Conservation (phyloP, 1,284 basidiomycete species). For the Rhodotorula sp. region DNA sequence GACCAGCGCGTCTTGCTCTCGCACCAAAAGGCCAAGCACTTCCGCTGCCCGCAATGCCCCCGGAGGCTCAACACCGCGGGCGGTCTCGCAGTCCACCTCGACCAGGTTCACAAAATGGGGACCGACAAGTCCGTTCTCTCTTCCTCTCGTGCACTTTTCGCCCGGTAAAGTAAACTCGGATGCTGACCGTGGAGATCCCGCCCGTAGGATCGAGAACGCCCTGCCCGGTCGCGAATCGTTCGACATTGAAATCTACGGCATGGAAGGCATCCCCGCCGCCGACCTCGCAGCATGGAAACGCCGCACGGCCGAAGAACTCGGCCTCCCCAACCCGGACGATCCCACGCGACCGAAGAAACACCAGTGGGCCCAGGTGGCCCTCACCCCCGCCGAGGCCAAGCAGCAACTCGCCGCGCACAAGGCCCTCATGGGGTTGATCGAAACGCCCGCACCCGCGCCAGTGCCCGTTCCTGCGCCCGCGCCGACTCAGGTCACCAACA, state of each 20-base stretch:
- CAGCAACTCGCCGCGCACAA: slow-evolving; percentile 86
- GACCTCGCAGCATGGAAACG: slow-evolving; percentile 94
- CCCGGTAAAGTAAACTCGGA: too few relatives aligned
- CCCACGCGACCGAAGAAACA: slow-evolving; percentile 68
- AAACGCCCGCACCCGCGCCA: not conserved
- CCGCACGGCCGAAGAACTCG: slow-evolving; percentile 86
- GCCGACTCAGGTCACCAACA: slow-evolving; percentile 29
- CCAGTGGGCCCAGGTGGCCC: slow-evolving; percentile 63
- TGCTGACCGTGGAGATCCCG: not conserved
- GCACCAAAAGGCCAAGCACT: slow-evolving; percentile 99
- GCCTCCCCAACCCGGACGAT: slow-evolving; percentile 71
- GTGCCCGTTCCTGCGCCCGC: not conserved
- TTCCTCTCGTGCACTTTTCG: not conserved
- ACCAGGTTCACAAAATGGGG: slow-evolving; percentile 97
- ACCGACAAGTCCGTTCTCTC: slow-evolving; percentile 71
- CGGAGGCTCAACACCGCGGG: slow-evolving; percentile 94
- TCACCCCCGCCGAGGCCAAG: slow-evolving; percentile 74
- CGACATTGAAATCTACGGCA: slow-evolving; percentile 98
- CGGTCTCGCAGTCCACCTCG: slow-evolving; percentile 96
- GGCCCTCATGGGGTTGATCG: slow-evolving; percentile 66
- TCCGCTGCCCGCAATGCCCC: slow-evolving; percentile 79
- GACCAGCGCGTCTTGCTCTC: slow-evolving; percentile 89
- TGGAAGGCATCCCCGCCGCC: slow-evolving; percentile 95
- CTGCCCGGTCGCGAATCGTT: slow-evolving; percentile 95
- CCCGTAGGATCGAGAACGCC: slow-evolving; percentile 83